Conservation (phyloP, 495 filamentous ascomycete species). For the Terfezia boudieri region DNA sequence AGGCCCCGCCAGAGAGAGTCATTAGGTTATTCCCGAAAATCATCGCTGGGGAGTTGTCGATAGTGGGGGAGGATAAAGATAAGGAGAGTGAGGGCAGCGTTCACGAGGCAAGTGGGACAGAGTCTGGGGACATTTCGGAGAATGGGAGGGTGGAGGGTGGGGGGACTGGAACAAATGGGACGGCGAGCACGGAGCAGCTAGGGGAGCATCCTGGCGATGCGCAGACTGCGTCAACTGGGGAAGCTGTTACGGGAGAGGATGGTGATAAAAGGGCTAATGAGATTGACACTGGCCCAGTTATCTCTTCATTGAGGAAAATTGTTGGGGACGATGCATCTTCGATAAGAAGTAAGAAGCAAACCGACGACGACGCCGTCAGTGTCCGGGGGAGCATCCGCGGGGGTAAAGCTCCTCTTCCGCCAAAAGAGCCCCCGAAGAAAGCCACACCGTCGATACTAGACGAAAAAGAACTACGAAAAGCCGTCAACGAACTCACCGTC, state of each 20-base stretch:
- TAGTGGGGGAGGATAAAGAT: constrained; percentile 27
- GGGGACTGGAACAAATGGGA: not conserved
- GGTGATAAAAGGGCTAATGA: not conserved
- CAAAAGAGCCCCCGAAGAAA: not conserved
- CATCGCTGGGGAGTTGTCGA: constrained; percentile 64
- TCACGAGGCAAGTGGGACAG: constrained; percentile 19
- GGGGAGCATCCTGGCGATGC: not conserved
- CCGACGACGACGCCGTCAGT: constrained; percentile 1
- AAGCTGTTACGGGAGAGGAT: not conserved
- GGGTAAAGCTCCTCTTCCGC: not conserved
- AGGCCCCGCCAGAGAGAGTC: constrained; percentile 73
- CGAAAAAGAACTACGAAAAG: constrained; percentile 57
- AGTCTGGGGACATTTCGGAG: not conserved
- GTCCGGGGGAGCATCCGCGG: constrained; percentile 3
- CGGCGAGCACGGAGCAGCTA: not conserved
- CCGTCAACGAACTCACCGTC: constrained; percentile 57
- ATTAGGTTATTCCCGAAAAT: constrained; percentile 61
- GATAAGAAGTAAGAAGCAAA: not conserved
- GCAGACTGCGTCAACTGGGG: not conserved
- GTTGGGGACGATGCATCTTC: not conserved
- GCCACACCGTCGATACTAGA: constrained; percentile 18
- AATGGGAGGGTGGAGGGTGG: not conserved
- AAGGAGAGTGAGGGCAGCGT: constrained; percentile 22
- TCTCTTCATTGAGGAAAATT: constrained; percentile 25
- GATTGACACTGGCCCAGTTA: not conserved